Percentiles rank a stretch among this genome's conserved stretches.
phyloP scores from a whole-genome alignment of 176 grass and related monocot species.

The Areca catechu region DNA sequence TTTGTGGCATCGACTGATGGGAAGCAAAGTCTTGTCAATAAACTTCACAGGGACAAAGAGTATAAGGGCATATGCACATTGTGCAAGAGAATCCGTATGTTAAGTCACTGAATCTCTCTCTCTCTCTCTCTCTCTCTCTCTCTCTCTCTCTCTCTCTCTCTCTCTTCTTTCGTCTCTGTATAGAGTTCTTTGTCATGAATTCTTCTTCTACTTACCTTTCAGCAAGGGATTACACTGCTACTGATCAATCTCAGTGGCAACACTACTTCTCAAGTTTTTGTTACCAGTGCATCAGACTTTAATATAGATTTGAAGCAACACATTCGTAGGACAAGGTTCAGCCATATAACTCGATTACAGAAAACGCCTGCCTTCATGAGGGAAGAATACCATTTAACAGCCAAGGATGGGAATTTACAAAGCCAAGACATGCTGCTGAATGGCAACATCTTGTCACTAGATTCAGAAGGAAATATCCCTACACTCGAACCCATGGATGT shows the following conservation, averaged over 20 bases:
- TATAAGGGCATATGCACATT: constrained; percentile 15
- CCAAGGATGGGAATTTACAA: constrained; percentile 34
- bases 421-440: constrained; percentile 75
- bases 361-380: constrained; percentile 6
- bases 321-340: constrained; percentile 1
- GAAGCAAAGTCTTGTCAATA: neutral
- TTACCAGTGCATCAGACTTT: constrained; percentile 4
- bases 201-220: neutral
- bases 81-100: constrained; percentile 5
- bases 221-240: constrained; percentile 72
- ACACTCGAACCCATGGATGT: constrained; percentile 21
- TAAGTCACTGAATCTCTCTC: neutral
- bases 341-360: neutral
- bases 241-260: constrained; percentile 78
- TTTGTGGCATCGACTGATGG: constrained; percentile 14
- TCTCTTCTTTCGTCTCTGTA: neutral
- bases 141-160: neutral
- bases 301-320: neutral
- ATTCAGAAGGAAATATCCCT: constrained; percentile 42
- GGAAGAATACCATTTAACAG: constrained; percentile 62
- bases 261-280: constrained; percentile 25
- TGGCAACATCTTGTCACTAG: constrained; percentile 37
- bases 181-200: neutral
- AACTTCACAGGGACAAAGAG: constrained; percentile 13
- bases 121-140: too few species aligned